Conservation (phyloP, 2,329 filamentous ascomycete species). For the Ophiostoma piceae region DNA sequence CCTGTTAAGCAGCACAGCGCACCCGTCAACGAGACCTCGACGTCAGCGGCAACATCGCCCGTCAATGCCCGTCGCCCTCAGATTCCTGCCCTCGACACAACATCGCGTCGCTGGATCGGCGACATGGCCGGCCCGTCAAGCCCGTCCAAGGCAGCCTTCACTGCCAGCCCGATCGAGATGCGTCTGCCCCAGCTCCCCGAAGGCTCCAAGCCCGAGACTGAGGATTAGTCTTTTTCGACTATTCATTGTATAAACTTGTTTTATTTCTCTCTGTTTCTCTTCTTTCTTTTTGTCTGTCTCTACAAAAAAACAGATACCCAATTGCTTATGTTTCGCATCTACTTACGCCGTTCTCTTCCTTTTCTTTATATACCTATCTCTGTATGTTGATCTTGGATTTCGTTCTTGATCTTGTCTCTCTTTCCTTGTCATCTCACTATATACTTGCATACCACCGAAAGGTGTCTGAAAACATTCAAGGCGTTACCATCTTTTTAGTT, state of each 20-base stretch:
- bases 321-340: not conserved
- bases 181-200: constrained; percentile 17
- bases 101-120: constrained; percentile 10
- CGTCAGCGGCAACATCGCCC: not conserved
- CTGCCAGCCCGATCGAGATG: constrained; percentile 22
- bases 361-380: not conserved
- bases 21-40: not conserved
- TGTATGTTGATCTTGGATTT: not conserved
- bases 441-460: not conserved
- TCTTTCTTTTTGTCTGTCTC: not conserved
- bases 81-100: constrained; percentile 19
- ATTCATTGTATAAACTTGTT: not conserved
- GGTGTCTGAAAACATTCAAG: not conserved
- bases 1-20: not conserved
- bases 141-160: constrained; percentile 15
- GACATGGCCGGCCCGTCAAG: constrained; percentile 16
- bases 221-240: constrained; percentile 1
- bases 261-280: not conserved
- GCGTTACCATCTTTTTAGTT: not conserved
- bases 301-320: constrained; percentile 1
- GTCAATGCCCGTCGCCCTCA: constrained; percentile 10
- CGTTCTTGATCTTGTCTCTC: not conserved
- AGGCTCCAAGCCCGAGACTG: constrained; percentile 5
- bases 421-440: not conserved
- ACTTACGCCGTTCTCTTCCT: not conserved